phyloP scores from a whole-genome alignment of 768 basidiomycete species.

The Cystobasidium onofrii region DNA sequence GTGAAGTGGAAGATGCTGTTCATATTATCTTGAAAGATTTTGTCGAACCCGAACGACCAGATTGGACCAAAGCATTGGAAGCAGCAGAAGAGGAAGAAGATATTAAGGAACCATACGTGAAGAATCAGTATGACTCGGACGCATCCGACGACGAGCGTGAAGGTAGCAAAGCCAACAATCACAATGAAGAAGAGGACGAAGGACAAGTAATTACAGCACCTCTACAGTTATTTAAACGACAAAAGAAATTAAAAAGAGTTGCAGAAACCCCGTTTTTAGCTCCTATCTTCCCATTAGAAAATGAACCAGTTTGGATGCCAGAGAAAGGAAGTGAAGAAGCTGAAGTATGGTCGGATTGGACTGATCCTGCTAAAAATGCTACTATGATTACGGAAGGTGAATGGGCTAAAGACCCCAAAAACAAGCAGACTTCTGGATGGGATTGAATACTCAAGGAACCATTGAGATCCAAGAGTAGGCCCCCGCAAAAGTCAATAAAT shows the following conservation, averaged over 20 bases:
- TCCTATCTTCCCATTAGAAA: not conserved
- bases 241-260: not conserved
- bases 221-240: not conserved
- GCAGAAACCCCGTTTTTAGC: not conserved
- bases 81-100: not conserved
- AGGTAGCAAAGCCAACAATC: not conserved
- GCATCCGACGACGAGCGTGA: not conserved
- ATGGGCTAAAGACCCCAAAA: not conserved
- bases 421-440: not conserved
- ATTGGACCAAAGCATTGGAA: not conserved
- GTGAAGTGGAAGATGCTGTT: conserved; percentile 25
- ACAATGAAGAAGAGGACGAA: not conserved
- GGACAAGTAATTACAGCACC: not conserved
- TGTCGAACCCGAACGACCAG: not conserved
- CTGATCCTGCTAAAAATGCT: not conserved
- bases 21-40: conserved; percentile 13
- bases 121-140: not conserved
- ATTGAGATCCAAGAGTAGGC: no score
- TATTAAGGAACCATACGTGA: not conserved
- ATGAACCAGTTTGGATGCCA: conserved; percentile 3
- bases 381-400: conserved; percentile 1
- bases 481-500: no score
- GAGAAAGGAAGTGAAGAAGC: not conserved
- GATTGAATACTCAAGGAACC: not conserved
- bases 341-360: not conserved